Percentiles rank a stretch among this genome's conserved stretches.
These are phyloP conservation scores for Populus trichocarpa DNA, from an alignment of 441 rosid genomes.

Conservation along the genomic window DNA sequence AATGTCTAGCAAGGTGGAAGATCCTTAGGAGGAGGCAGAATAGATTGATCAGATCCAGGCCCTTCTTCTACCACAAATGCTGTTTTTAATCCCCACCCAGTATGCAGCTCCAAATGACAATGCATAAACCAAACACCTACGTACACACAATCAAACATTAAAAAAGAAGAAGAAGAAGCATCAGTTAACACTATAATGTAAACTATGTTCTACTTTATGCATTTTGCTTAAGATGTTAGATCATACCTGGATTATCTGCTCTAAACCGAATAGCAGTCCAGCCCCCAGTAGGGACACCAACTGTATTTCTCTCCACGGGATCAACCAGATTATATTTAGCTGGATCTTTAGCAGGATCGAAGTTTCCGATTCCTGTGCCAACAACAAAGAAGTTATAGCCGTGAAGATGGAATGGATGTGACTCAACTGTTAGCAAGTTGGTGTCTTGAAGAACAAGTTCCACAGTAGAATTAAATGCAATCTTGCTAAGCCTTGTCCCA, in stretches of 20 bases:
- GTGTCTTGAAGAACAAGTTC: conserved; percentile 68
- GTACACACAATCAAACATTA: not conserved
- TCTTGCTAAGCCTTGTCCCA: conserved; percentile 48
- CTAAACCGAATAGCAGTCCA: conserved; percentile 63
- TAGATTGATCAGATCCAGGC: conserved; percentile 34
- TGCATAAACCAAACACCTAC: conserved; percentile 63
- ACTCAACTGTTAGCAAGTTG: conserved; percentile 42
- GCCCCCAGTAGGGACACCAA: conserved; percentile 66
- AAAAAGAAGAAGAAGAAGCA: too few relatives aligned
- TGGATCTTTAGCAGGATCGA: conserved; percentile 45
- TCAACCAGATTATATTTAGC: conserved; percentile 54
- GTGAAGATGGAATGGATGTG: conserved; percentile 78
- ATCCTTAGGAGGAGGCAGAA: conserved; percentile 53
- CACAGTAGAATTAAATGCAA: conserved; percentile 53
- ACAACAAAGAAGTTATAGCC: conserved; percentile 68
- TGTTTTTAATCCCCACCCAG: conserved; percentile 55
- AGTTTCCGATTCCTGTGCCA: conserved; percentile 59
- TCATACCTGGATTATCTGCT: conserved; percentile 66
- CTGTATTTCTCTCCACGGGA: conserved; percentile 60
- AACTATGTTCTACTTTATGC: not conserved
- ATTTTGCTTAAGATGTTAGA: not conserved
- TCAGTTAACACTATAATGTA: too few relatives aligned
- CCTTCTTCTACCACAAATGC: conserved; percentile 61
- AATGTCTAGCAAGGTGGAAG: conserved; percentile 48
- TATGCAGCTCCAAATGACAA: conserved; percentile 67